A percentile compares a stretch with the other conserved stretches of the same genome.
Evolutionary conservation across 2,329 filamentous ascomycete genomes (phyloP).

Genomic region (Elsinoe fawcettii): DNA sequence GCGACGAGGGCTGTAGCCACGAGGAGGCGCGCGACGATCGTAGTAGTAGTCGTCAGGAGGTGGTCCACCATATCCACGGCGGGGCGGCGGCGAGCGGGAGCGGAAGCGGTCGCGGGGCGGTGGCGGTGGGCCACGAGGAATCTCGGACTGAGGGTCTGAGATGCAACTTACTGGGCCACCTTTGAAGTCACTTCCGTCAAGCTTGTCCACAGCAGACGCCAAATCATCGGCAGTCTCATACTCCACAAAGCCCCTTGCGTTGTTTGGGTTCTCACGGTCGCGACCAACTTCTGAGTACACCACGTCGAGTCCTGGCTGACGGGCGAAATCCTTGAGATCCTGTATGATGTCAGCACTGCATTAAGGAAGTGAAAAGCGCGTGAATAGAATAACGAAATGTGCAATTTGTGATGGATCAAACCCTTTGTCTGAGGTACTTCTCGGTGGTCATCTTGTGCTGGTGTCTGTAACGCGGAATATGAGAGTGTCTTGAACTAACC

Average conservation of each 20-base stretch:
- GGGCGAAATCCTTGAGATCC: conserved; percentile 99
- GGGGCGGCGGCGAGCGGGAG: conserved; percentile 65
- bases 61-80: conserved; percentile 54
- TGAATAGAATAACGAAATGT: conserved; percentile 19
- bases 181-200: conserved; percentile 90
- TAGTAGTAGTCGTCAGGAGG: conserved; percentile 65
- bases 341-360: conserved; percentile 68
- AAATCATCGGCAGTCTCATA: conserved; percentile 90
- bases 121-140: conserved; percentile 42
- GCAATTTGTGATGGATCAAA: neutral
- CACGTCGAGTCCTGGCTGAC: conserved; percentile 91
- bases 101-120: conserved; percentile 56
- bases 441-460: neutral
- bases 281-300: conserved; percentile 96
- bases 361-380: conserved; percentile 37
- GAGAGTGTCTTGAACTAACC: conserved; percentile 64
- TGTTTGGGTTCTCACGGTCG: conserved; percentile 63
- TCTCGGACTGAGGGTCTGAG: conserved; percentile 75
- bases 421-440: neutral
- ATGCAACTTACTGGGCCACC: conserved; percentile 76
- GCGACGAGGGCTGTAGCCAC: conserved; percentile 77
- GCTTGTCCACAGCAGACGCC: conserved; percentile 85
- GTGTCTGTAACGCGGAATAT: conserved; percentile 19
- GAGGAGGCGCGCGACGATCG: conserved; percentile 70
- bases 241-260: conserved; percentile 85